Conservation (phyloP, 1,139 yeast genomes). For the Geotrichum cucujoidarum region DNA sequence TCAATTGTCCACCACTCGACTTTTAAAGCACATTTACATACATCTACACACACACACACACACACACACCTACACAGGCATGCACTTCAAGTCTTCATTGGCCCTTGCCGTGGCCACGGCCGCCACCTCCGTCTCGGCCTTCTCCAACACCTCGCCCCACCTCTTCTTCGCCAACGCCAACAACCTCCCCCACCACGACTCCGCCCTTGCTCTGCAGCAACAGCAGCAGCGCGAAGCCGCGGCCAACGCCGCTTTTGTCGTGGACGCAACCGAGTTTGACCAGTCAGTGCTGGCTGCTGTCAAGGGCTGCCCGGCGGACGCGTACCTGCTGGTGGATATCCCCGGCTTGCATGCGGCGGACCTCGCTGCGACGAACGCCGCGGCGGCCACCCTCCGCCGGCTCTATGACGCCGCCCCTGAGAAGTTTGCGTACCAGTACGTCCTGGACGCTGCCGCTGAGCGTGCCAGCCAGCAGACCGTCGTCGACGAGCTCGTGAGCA, state of each 20-base stretch:
- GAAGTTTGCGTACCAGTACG: constrained; percentile 20
- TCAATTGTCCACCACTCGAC: not conserved
- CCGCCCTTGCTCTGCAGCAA: constrained; percentile 7
- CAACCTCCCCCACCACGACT: constrained; percentile 14
- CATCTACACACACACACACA: not conserved
- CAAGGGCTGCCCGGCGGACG: constrained; percentile 35
- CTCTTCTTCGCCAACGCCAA: constrained; percentile 15
- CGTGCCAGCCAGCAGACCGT: constrained; percentile 17
- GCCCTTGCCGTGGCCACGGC: constrained; percentile 9
- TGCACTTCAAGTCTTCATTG: constrained; percentile 17
- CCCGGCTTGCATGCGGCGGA: constrained; percentile 36
- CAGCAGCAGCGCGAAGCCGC: constrained; percentile 8
- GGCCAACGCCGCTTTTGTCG: constrained; percentile 13
- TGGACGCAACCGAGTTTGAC: constrained; percentile 19
- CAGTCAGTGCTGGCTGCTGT: constrained; percentile 24
- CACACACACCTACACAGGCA: constrained; percentile 2
- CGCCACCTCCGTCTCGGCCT: constrained; percentile 22
- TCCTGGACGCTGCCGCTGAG: constrained; percentile 14
- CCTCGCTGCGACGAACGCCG: constrained; percentile 27
- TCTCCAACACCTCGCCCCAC: constrained; percentile 27
- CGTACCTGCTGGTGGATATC: constrained; percentile 38
- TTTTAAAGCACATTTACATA: not conserved
- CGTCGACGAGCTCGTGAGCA: constrained; percentile 25
- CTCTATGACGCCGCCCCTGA: constrained; percentile 28
- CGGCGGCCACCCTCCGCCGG: constrained; percentile 26